Conservation (phyloP, 1,284 basidiomycete species). For the Leccinum cinnamomeum region DNA sequence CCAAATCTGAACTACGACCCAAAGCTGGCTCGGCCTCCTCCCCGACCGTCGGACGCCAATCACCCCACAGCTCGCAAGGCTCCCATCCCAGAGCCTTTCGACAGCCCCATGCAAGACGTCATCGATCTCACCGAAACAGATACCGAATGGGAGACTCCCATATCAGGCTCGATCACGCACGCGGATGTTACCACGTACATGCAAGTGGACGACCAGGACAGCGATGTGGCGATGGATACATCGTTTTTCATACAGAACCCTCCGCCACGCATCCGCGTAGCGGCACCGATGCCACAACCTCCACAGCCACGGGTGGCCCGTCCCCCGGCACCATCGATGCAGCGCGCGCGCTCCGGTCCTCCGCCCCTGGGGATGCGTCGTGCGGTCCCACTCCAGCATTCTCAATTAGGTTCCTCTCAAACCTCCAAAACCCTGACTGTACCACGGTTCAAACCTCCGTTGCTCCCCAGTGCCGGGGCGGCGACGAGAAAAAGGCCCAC, state of each 20-base stretch:
- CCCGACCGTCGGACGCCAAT: not conserved
- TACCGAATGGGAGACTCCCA: conserved; percentile 18
- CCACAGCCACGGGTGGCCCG: not conserved
- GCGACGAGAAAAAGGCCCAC: too few species aligned
- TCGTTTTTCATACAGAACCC: not conserved
- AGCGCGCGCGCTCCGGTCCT: conserved; percentile 21
- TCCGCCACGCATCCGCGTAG: not conserved
- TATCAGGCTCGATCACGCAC: conserved; percentile 1
- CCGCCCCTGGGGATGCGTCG: conserved; percentile 35
- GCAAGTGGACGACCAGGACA: conserved; percentile 14
- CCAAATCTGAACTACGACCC: conserved; percentile 17
- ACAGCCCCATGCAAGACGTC: conserved; percentile 19
- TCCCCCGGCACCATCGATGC: conserved; percentile 11
- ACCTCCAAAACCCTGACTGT: conserved; percentile 18
- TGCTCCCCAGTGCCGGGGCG: conserved; percentile 1
- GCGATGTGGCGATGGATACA: conserved; percentile 11
- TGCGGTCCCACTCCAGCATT: conserved; percentile 14
- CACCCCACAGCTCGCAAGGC: not conserved
- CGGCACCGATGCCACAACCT: not conserved
- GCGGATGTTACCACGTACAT: conserved; percentile 16
- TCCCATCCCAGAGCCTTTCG: not conserved
- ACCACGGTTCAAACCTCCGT: conserved; percentile 33
- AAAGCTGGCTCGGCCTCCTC: conserved; percentile 7
- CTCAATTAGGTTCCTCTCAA: conserved; percentile 27
- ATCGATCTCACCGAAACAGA: conserved; percentile 27